Conservation (phyloP, 768 basidiomycete species). For the Pulveroboletus ravenelii region DNA sequence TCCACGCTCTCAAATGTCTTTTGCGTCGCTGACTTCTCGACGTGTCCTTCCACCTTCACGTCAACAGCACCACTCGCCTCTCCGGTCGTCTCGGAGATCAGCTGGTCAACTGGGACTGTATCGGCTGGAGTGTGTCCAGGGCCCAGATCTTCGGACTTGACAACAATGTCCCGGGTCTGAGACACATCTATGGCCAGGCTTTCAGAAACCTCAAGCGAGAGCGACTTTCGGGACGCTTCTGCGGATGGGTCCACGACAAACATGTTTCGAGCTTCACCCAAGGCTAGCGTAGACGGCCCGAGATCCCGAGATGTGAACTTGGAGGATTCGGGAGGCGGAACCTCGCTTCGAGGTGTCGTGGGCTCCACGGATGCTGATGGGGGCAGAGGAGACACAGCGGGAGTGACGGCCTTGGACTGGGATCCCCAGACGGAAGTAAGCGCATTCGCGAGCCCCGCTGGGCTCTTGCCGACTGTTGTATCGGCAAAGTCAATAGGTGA, state of each 20-base stretch:
- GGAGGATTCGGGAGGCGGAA: constrained; percentile 2
- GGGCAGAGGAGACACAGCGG: constrained; percentile 27
- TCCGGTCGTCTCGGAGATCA: constrained; percentile 3
- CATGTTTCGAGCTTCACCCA: constrained; percentile 9
- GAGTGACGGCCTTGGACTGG: constrained; percentile 24
- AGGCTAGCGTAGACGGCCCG: constrained; percentile 10
- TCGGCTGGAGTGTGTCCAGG: constrained; percentile 28
- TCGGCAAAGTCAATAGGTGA: constrained; percentile 34
- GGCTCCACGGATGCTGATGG: constrained; percentile 20
- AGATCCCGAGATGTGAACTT: constrained; percentile 1
- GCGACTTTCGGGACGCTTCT: neutral
- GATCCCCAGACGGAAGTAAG: constrained; percentile 50
- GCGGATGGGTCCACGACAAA: neutral
- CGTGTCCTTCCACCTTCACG: neutral
- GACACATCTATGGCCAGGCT: constrained; percentile 14
- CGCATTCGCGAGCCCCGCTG: constrained; percentile 38
- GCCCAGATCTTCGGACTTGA: neutral
- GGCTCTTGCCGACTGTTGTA: constrained; percentile 35
- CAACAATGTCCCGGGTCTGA: neutral
- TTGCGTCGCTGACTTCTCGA: constrained; percentile 8
- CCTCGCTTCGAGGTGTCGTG: constrained; percentile 17
- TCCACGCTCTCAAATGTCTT: constrained; percentile 4
- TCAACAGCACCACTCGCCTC: neutral
- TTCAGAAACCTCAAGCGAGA: neutral
- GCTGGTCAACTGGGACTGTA: constrained; percentile 21